phyloP scores from a whole-genome alignment of 495 filamentous ascomycete species.

The Neurospora africana region DNA sequence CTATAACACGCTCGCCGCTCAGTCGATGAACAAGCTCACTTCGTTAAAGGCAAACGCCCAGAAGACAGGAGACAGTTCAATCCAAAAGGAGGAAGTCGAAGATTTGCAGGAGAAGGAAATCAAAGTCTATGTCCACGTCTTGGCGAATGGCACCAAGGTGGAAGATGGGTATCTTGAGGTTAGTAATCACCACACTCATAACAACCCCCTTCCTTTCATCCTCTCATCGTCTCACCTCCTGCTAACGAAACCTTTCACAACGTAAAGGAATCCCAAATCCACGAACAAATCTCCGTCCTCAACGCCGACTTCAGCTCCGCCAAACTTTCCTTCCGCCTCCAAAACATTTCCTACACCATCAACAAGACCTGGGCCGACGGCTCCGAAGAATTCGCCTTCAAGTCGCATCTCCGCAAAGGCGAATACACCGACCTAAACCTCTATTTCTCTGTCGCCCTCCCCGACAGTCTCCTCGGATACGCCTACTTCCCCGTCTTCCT shows the following conservation, averaged over 20 bases:
- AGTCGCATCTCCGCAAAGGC: background rate
- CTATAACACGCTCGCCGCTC: background rate
- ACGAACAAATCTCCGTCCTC: slow-evolving; percentile 1
- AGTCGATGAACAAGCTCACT: background rate
- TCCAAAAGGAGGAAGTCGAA: background rate
- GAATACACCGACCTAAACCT: background rate
- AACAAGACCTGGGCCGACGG: background rate
- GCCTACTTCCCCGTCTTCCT: slow-evolving; percentile 6
- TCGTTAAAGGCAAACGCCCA: background rate
- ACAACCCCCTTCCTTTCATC: too few species aligned
- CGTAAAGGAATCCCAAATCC: background rate
- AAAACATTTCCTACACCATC: background rate
- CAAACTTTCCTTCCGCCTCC: slow-evolving; percentile 1
- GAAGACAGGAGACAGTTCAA: background rate
- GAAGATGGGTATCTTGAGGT: slow-evolving; percentile 1
- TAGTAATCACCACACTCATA: background rate
- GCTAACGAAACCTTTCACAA: too few species aligned
- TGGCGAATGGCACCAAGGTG: slow-evolving; percentile 2
- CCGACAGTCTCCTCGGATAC: slow-evolving; percentile 27
- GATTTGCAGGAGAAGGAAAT: background rate
- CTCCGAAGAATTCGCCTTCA: background rate
- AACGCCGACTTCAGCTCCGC: slow-evolving; percentile 1
- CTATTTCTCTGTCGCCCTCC: background rate
- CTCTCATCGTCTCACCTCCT: too few species aligned
- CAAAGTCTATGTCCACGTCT: slow-evolving; percentile 2